Evolutionary conservation across 352 stramenopile species (phyloP).

Genomic region (Phytophthora pini): DNA sequence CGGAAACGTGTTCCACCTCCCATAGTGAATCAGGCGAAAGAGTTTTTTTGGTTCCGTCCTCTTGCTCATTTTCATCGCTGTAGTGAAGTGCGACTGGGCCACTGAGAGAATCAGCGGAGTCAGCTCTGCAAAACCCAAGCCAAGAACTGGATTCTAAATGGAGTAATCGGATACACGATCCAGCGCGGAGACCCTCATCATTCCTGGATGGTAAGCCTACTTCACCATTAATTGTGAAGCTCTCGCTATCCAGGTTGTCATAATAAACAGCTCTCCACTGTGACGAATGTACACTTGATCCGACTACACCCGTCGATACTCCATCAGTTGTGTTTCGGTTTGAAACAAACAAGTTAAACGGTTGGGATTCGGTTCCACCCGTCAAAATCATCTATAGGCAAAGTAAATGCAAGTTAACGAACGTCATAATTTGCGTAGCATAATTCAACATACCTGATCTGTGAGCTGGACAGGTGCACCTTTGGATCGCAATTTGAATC

Average conservation of each 20-base stretch:
- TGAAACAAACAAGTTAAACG: constrained; percentile 71
- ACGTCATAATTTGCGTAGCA: neutral
- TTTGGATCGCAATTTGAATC: constrained; percentile 73
- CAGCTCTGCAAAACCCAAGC: constrained; percentile 45
- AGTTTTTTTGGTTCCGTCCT: constrained; percentile 33
- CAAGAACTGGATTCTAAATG: constrained; percentile 75
- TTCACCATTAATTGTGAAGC: constrained; percentile 7
- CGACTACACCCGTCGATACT: constrained; percentile 49
- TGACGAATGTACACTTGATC: constrained; percentile 62
- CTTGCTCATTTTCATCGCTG: constrained; percentile 50
- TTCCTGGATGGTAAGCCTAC: constrained; percentile 2
- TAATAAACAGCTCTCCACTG: constrained; percentile 67
- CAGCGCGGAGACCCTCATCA: constrained; percentile 49
- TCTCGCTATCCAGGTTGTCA: constrained; percentile 42
- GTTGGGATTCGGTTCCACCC: constrained; percentile 50
- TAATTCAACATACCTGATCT: constrained; percentile 51
- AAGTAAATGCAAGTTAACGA: constrained; percentile 2
- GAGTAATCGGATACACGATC: constrained; percentile 63
- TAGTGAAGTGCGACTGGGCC: constrained; percentile 52
- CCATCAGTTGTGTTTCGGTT: constrained; percentile 50
- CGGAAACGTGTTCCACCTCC: constrained; percentile 58
- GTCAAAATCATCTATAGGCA: constrained; percentile 56
- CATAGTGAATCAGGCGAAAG: constrained; percentile 65
- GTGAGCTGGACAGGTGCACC: constrained; percentile 68
- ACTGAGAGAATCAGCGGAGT: constrained; percentile 1